These are phyloP conservation scores for Linnemannia exigua DNA, from an alignment of 192 early-diverging fungal genomes.

Conservation along the genomic window DNA sequence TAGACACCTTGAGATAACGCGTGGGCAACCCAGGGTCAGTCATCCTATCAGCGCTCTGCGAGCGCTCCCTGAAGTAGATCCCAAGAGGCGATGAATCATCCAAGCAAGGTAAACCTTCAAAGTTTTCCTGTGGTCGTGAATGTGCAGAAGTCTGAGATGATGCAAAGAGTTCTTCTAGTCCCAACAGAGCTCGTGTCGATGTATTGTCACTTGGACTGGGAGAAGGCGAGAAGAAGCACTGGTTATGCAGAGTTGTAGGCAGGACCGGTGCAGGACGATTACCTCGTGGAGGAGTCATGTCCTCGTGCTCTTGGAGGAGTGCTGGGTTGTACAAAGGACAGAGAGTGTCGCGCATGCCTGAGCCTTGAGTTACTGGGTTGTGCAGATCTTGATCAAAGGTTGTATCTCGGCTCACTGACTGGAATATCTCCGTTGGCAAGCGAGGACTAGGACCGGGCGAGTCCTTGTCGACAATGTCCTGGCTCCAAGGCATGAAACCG, in stretches of 20 bases:
- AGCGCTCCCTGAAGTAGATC: neutral
- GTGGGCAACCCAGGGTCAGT: constrained; percentile 12
- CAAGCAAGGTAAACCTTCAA: neutral
- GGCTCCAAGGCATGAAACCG: constrained; percentile 4
- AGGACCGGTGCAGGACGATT: neutral
- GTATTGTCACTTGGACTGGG: neutral
- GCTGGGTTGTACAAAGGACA: neutral
- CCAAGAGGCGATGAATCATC: neutral
- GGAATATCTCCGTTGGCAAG: neutral
- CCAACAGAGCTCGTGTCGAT: neutral
- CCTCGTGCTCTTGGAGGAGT: neutral
- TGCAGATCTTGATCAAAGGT: neutral
- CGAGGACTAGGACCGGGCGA: neutral
- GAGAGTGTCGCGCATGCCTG: neutral
- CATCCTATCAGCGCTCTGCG: neutral
- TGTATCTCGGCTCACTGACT: neutral
- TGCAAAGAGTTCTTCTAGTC: neutral
- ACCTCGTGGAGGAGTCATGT: neutral
- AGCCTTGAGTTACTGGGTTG: neutral
- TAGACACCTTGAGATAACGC: constrained; percentile 28
- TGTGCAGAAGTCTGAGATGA: neutral
- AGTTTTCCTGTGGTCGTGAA: neutral
- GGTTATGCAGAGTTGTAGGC: neutral
- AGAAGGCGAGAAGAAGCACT: neutral
- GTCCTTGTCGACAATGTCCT: neutral